Conservation (phyloP, 1,284 basidiomycete genomes). For the Ustilago cynodontis region DNA sequence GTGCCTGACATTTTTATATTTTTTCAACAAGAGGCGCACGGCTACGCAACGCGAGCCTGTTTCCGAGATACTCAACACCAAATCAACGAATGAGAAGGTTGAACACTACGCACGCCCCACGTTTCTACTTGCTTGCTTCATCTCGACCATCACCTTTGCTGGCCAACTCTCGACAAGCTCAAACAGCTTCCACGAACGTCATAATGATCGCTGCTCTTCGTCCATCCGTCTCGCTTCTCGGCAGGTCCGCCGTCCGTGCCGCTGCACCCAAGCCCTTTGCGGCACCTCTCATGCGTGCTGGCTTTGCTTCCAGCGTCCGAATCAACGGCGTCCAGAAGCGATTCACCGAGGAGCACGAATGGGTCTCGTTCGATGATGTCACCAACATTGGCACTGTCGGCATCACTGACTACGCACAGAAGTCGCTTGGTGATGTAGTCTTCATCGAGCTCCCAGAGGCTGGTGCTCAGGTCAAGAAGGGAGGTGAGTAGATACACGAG, state of each 20-base stretch:
- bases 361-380: constrained; percentile 82
- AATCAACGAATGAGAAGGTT: background rate
- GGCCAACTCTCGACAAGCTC: background rate
- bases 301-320: constrained; percentile 40
- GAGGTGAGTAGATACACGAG: constrained; percentile 76
- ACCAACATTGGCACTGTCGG: constrained; percentile 85
- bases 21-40: background rate
- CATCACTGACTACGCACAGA: constrained; percentile 94
- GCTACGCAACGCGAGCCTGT: constrained; percentile 4
- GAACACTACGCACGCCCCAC: constrained; percentile 18
- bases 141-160: constrained; percentile 13
- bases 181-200: background rate
- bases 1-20: background rate
- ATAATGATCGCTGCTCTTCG: constrained; percentile 42
- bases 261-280: constrained; percentile 37
- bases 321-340: constrained; percentile 51
- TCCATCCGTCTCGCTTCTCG: constrained; percentile 27
- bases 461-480: constrained; percentile 80
- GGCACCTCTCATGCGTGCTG: constrained; percentile 28
- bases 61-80: background rate
- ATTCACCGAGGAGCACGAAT: constrained; percentile 88
- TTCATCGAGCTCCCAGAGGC: constrained; percentile 89
- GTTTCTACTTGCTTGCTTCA: background rate
- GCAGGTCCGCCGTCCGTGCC: constrained; percentile 33
- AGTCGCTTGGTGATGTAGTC: constrained; percentile 93